Conservation (phyloP, 345 rosid species). For the Kandelia obovata region DNA sequence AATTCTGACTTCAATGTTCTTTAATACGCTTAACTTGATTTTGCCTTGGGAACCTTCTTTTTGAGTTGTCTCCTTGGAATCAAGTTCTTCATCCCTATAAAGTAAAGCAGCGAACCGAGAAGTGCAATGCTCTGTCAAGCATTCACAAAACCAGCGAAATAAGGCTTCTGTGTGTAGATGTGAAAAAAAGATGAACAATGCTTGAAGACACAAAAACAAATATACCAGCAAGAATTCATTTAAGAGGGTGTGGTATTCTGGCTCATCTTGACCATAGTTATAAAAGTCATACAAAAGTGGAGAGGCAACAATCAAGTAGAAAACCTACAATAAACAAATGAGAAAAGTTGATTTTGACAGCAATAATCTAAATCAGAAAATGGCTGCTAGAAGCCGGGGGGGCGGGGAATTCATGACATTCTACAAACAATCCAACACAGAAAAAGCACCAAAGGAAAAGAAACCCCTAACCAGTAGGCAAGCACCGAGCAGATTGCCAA, state of each 20-base stretch:
- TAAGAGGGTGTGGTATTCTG: conserved; percentile 41
- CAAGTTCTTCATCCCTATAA: conserved; percentile 81
- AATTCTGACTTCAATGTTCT: neutral
- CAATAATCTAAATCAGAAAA: neutral
- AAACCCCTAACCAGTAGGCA: conserved; percentile 49
- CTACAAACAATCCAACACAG: neutral
- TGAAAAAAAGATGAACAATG: neutral
- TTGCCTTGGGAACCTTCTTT: conserved; percentile 47
- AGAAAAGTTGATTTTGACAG: neutral
- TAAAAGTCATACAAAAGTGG: conserved; percentile 79
- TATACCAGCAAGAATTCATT: conserved; percentile 69
- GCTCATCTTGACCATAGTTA: conserved; percentile 51
- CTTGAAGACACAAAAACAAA: neutral
- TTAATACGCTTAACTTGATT: conserved; percentile 10
- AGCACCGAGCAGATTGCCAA: conserved; percentile 72
- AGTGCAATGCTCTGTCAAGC: conserved; percentile 65
- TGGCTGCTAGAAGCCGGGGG: neutral
- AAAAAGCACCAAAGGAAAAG: neutral
- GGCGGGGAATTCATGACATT: neutral
- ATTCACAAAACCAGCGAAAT: conserved; percentile 5
- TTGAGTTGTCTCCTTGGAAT: conserved; percentile 55
- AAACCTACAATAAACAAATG: conserved; percentile 38
- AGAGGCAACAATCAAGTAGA: conserved; percentile 49
- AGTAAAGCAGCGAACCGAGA: conserved; percentile 83
- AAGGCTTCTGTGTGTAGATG: neutral